phyloP scores from a whole-genome alignment of 1,284 basidiomycete species.

The Tetrapyrgos nigripes region DNA sequence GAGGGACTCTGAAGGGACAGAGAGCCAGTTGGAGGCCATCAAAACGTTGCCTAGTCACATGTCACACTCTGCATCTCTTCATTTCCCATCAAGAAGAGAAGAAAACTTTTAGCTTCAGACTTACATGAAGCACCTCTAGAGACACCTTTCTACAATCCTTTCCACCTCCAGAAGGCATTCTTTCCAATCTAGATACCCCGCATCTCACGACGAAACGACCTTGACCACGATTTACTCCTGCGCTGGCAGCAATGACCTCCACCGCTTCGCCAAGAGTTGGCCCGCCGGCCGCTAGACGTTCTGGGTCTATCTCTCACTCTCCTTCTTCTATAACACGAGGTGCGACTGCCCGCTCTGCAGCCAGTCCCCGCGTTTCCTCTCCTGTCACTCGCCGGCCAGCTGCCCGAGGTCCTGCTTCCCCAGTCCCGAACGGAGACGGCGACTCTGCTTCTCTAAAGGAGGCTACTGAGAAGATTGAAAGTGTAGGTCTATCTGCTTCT shows the following conservation, averaged over 20 bases:
- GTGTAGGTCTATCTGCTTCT: conserved; percentile 49
- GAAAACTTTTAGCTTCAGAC: too few species aligned
- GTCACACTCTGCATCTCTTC: background rate
- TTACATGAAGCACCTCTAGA: background rate
- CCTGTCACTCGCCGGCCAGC: conserved; percentile 58
- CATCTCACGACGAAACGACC: conserved; percentile 12
- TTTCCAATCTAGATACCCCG: too few species aligned
- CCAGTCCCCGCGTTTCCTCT: conserved; percentile 49
- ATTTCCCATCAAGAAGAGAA: background rate
- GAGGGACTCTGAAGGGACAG: conserved; percentile 52
- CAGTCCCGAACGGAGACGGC: conserved; percentile 47
- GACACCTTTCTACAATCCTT: background rate
- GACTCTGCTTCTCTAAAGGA: conserved; percentile 66
- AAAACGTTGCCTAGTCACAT: conserved; percentile 9
- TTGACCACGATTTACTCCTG: conserved; percentile 9
- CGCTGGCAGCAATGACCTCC: conserved; percentile 11
- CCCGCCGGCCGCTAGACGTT: conserved; percentile 12
- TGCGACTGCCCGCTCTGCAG: conserved; percentile 57
- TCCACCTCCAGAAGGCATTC: too few species aligned
- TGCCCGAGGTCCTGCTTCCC: conserved; percentile 46
- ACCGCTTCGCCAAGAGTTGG: conserved; percentile 13
- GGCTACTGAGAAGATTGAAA: conserved; percentile 82
- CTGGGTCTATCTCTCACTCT: conserved; percentile 34
- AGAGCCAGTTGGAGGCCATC: conserved; percentile 30
- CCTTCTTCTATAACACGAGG: conserved; percentile 41